These are phyloP conservation scores for Aspergillus nidulans DNA, from an alignment of 495 filamentous ascomycete species.

Conservation along the genomic window DNA sequence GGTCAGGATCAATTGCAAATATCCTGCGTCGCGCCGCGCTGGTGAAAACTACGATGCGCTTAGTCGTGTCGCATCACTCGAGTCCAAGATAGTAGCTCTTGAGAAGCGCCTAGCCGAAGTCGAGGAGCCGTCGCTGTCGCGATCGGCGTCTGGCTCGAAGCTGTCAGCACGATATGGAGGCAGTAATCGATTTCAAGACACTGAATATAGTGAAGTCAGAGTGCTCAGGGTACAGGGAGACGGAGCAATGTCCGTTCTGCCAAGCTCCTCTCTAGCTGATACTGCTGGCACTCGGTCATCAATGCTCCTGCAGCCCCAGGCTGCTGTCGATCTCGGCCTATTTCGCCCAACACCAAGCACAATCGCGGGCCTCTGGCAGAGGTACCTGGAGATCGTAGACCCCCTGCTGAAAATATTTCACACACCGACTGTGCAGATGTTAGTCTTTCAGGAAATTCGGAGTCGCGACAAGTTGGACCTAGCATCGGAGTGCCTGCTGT, in stretches of 20 bases:
- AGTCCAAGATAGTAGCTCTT: neutral
- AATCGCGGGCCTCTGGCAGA: slow-evolving; percentile 23
- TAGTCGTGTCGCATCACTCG: neutral
- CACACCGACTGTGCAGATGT: slow-evolving; percentile 18
- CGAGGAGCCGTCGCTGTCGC: neutral
- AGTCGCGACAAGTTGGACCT: neutral
- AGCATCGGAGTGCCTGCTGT: slow-evolving; percentile 59
- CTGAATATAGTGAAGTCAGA: no score
- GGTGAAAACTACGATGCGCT: neutral
- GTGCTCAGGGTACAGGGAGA: no score
- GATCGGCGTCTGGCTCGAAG: no score
- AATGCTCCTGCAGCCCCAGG: neutral
- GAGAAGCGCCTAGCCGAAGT: neutral
- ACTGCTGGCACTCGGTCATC: no score
- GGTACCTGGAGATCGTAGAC: slow-evolving; percentile 22
- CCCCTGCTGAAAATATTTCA: slow-evolving; percentile 29
- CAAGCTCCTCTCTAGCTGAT: no score
- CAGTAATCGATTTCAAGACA: no score
- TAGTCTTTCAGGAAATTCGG: slow-evolving; percentile 10
- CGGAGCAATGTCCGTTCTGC: no score
- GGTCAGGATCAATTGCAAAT: slow-evolving; percentile 20
- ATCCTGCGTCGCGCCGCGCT: slow-evolving; percentile 9
- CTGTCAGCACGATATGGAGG: no score
- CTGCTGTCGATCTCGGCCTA: neutral
- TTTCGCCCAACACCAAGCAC: slow-evolving; percentile 4